Evolutionary conservation across 345 rosid genomes (phyloP).

Genomic region (Combretum micranthum): DNA sequence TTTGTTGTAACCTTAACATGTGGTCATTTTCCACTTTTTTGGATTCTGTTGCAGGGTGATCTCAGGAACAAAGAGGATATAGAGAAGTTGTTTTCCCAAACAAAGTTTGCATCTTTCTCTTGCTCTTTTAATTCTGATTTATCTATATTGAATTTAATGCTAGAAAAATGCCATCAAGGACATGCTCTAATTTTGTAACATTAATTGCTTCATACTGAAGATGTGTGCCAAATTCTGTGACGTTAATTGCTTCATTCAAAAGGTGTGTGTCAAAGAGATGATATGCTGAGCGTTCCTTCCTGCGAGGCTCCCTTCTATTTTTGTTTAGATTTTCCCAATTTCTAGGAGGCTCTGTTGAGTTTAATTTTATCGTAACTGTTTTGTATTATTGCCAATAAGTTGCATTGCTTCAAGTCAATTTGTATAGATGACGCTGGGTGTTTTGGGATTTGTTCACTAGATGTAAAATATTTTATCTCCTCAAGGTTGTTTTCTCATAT

Average conservation of each 20-base stretch:
- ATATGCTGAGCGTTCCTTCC: background rate
- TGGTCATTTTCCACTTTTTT: slow-evolving; percentile 1
- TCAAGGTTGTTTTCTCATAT: background rate
- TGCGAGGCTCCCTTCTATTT: background rate
- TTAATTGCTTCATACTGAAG: too few species aligned
- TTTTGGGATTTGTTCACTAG: background rate
- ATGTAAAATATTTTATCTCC: background rate
- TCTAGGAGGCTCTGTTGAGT: background rate
- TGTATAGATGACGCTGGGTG: too few species aligned
- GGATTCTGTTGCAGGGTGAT: slow-evolving; percentile 61
- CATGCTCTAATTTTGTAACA: too few species aligned
- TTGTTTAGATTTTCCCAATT: background rate
- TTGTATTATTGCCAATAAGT: background rate
- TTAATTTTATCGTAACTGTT: background rate
- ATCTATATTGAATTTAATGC: too few species aligned
- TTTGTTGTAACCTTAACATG: too few species aligned
- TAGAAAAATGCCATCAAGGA: too few species aligned
- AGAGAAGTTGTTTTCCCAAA: slow-evolving; percentile 68
- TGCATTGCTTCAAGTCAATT: too few species aligned
- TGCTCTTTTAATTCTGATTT: too few species aligned
- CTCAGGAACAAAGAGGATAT: slow-evolving; percentile 74
- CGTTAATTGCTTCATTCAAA: too few species aligned
- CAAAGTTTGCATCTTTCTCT: slow-evolving; percentile 31
- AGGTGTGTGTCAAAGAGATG: too few species aligned
- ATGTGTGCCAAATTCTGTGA: too few species aligned